Evolutionary conservation across 108 stramenopile genomes (phyloP).

Genomic region (Conticribra weissflogii): DNA sequence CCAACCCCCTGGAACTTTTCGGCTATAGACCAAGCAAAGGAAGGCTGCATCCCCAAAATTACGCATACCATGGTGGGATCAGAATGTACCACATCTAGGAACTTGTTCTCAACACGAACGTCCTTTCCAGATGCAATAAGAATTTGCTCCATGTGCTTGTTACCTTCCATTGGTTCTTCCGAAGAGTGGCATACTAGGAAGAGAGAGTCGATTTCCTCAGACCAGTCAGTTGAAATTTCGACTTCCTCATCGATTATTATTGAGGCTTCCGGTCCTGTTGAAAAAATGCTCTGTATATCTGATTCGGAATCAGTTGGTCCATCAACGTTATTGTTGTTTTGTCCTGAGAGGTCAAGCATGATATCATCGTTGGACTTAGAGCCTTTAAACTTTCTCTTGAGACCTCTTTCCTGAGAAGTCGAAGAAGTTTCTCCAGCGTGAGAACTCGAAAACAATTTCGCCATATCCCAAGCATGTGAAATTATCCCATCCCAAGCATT

Average conservation of each 20-base stretch:
- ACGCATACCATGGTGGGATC: slow-evolving; percentile 17
- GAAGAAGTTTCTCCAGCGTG: not conserved
- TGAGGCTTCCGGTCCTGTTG: not conserved
- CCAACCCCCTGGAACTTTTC: not conserved
- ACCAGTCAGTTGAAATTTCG: slow-evolving; percentile 21
- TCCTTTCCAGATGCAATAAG: slow-evolving; percentile 23
- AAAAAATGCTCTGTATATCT: not conserved
- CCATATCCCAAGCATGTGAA: slow-evolving; percentile 33
- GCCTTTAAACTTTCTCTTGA: slow-evolving; percentile 1
- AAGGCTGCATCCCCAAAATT: slow-evolving; percentile 25
- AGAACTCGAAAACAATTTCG: slow-evolving; percentile 11
- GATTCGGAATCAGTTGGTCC: not conserved
- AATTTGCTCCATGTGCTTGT: slow-evolving; percentile 18
- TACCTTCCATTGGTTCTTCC: not conserved
- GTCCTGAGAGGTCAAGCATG: too few relatives aligned
- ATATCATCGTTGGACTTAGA: slow-evolving; percentile 1
- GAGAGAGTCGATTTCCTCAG: slow-evolving; percentile 18
- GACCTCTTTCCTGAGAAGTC: not conserved
- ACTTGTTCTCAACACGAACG: slow-evolving; percentile 1
- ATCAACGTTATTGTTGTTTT: too few relatives aligned
- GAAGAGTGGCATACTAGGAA: slow-evolving; percentile 25
- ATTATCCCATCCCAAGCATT: slow-evolving; percentile 21
- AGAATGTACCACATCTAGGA: slow-evolving; percentile 25
- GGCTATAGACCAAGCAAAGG: slow-evolving; percentile 13
- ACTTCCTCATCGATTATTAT: slow-evolving; percentile 1